Evolutionary conservation across 2,329 filamentous ascomycete genomes (phyloP).

Genomic region (Fusarium miscanthi): DNA sequence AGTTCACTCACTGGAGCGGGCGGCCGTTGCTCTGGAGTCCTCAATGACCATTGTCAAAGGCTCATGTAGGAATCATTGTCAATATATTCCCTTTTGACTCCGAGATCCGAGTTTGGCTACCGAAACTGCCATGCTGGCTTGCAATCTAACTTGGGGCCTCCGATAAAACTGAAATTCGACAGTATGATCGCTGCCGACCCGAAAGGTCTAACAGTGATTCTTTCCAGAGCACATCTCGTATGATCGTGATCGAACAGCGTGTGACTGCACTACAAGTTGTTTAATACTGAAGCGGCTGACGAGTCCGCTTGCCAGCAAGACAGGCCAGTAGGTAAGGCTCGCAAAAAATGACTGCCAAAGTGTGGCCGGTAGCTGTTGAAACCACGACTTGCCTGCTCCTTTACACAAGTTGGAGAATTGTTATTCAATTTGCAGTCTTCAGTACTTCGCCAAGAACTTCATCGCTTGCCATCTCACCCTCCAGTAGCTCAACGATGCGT

Average conservation of each 20-base stretch:
- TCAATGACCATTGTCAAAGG: not conserved
- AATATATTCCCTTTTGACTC: not conserved
- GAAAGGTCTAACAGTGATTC: not conserved
- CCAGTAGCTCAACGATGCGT: not conserved
- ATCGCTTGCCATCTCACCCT: not conserved
- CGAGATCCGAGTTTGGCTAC: not conserved
- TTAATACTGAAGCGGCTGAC: not conserved
- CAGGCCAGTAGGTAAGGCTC: not conserved
- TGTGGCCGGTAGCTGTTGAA: not conserved
- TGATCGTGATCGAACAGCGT: not conserved
- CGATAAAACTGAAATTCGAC: not conserved
- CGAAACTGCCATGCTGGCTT: not conserved
- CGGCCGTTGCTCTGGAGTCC: not conserved
- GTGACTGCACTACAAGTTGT: not conserved
- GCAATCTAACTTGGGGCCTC: not conserved
- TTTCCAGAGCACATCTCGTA: not conserved
- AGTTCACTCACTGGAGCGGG: not conserved
- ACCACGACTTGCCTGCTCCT: not conserved
- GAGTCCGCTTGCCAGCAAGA: not conserved
- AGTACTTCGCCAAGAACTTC: not conserved
- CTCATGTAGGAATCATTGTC: not conserved
- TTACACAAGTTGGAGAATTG: not conserved
- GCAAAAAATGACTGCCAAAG: not conserved
- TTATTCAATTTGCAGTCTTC: not conserved
- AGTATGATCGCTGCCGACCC: not conserved